Evolutionary conservation across 176 grass and related monocot species (phyloP).

Genomic region (Puccinellia tenuiflora): DNA sequence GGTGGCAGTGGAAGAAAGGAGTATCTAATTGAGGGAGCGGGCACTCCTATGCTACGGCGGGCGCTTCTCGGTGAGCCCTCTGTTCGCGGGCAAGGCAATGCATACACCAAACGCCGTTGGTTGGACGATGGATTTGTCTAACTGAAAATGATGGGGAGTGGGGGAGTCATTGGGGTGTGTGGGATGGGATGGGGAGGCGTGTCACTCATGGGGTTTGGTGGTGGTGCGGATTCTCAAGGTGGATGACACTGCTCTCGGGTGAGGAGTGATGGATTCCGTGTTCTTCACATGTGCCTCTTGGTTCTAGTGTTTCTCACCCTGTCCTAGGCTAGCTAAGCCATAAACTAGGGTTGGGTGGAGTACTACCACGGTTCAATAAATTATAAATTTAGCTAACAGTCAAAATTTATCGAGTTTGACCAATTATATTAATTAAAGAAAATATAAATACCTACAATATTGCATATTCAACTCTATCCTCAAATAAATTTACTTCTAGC

Average conservation of each 20-base stretch:
- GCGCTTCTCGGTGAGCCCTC: background rate
- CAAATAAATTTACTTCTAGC: no score
- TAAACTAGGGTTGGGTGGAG: background rate
- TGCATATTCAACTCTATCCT: no score
- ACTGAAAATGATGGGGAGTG: constrained; percentile 50
- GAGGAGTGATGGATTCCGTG: background rate
- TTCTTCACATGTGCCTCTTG: background rate
- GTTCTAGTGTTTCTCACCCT: background rate
- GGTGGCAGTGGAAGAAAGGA: background rate
- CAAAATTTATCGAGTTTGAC: no score
- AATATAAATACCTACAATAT: no score
- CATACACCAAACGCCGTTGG: background rate
- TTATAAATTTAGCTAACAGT: no score
- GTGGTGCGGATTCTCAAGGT: constrained; percentile 8
- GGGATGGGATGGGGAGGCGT: constrained; percentile 36
- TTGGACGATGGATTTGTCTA: constrained; percentile 35
- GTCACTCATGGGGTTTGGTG: constrained; percentile 30
- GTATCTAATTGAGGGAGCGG: constrained; percentile 22
- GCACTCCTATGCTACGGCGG: background rate
- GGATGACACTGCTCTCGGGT: background rate
- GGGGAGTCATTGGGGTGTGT: constrained; percentile 34
- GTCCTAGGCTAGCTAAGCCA: background rate
- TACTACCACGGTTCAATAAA: no score
- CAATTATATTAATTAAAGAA: no score
- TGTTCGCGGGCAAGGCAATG: background rate